Evolutionary conservation across 306 rosid species (phyloP), one percentile per base, ranked within the genome.

Genomic region (Macrotyloma uniflorum): DNA sequence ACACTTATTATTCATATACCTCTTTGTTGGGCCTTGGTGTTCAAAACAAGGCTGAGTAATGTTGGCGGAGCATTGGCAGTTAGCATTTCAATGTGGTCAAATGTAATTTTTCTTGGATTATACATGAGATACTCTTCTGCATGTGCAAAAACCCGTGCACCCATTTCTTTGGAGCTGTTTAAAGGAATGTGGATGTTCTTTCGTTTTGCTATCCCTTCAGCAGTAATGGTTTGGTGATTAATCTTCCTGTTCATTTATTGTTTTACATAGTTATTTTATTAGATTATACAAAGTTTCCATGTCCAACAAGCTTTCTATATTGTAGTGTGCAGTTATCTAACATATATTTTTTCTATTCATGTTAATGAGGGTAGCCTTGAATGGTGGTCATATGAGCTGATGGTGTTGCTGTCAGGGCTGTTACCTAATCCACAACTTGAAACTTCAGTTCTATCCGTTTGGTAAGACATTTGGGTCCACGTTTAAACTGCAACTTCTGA

Each of bases 381-480:
- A 68, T 90, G 91, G 94, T 88, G 97, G 94, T 88, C 97, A 40
- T 90, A 24, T 64, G 93, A 92, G 88, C 78, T 92, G 46, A 84
- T 90, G 19, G 55, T 83, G 14, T 68, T 92, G 80, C 42, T 92
- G 19, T 87, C 96, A 53, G 96, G 98, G 30, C 90, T 92, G 46
- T 83, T 94, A 55, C 94, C 95, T 40, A 92, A 89, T 88, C 97
- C 97, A 20, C 79, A 87, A 83, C 94, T 94, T 54, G 96, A 92
- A 76, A 88, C 97, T 69, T 92, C 97, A 2, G 91, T 92, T 57
- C 86, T 94, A 30, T 86, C 97, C 7, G 82, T 92, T 65, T 89
- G 98, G 98, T 93, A 43, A 45, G 40, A 68, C 23, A 15, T 18
- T 68, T 6, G 64, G 64, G 16, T 2, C 80, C 32, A 42, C 30